A percentile compares a stretch with the other conserved stretches of the same genome.
These are phyloP conservation scores for Brassica hybrid DNA, from an alignment of 441 rosid species.

Conservation along the genomic window DNA sequence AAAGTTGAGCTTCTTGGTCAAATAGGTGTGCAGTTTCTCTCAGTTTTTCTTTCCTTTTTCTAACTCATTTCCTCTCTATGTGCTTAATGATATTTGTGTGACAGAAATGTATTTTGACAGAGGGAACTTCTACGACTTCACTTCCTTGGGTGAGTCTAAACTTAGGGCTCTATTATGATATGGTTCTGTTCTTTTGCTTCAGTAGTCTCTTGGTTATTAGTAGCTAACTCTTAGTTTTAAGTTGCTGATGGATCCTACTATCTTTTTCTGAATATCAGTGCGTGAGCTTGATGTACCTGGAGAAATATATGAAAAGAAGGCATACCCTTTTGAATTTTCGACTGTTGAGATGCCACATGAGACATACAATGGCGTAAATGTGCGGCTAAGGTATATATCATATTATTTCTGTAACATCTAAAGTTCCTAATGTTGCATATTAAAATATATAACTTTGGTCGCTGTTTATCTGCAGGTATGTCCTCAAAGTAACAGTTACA, in stretches of 20 bases:
- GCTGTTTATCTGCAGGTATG: conserved; percentile 61
- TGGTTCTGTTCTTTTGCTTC: background rate
- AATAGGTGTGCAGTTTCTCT: conserved; percentile 65
- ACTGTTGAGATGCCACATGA: conserved; percentile 96
- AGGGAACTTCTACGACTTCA: conserved; percentile 96
- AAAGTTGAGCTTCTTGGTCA: conserved; percentile 99
- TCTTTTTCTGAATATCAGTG: conserved; percentile 71
- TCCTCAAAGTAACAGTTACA: conserved; percentile 84
- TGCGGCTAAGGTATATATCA: conserved; percentile 83
- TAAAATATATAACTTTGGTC: conserved; percentile 1
- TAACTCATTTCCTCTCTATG: background rate
- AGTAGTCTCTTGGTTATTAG: background rate
- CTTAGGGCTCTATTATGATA: conserved; percentile 10
- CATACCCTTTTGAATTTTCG: conserved; percentile 93
- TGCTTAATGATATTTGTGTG: background rate
- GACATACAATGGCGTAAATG: conserved; percentile 92
- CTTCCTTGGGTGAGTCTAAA: conserved; percentile 86
- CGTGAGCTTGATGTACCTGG: conserved; percentile 98
- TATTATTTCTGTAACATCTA: background rate
- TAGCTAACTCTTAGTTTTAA: too few species aligned
- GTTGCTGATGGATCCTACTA: conserved; percentile 7
- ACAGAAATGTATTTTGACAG: conserved; percentile 93
- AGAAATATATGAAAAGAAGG: conserved; percentile 86
- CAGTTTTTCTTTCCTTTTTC: too few species aligned
- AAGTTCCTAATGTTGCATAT: background rate